Evolutionary conservation across 768 basidiomycete species (phyloP).

Genomic region (Leccinum subgranulosum): DNA sequence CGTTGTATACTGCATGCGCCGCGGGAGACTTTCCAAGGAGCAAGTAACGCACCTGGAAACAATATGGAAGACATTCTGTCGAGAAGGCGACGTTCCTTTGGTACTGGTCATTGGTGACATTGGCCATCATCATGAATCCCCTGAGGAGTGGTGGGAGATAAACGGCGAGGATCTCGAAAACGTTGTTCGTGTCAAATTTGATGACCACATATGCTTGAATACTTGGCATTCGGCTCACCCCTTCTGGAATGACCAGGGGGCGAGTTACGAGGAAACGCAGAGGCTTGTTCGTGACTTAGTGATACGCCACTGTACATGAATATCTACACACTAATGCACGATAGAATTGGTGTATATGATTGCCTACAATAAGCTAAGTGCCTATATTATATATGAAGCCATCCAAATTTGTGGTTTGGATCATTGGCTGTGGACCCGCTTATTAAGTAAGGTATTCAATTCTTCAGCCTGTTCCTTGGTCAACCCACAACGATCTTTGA

Average conservation of each 20-base stretch:
- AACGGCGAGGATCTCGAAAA: conserved; percentile 9
- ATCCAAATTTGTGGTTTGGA: too few relatives aligned
- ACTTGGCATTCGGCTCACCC: conserved; percentile 13
- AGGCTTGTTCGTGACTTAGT: conserved; percentile 11
- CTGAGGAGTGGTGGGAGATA: conserved; percentile 18
- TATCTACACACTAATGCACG: background rate
- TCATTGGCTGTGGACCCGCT: background rate
- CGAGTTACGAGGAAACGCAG: conserved; percentile 18
- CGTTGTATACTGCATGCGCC: conserved; percentile 37
- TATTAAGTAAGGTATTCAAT: conserved; percentile 1
- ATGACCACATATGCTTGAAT: conserved; percentile 17
- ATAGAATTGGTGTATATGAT: background rate
- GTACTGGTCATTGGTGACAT: conserved; percentile 15
- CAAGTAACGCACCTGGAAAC: conserved; percentile 31
- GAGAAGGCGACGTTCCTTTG: conserved; percentile 8
- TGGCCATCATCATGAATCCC: conserved; percentile 17
- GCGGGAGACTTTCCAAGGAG: conserved; percentile 32
- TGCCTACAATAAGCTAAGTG: background rate
- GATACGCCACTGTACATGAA: conserved; percentile 6
- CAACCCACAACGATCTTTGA: conserved; percentile 15
- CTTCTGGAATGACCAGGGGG: conserved; percentile 17
- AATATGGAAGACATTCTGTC: conserved; percentile 22
- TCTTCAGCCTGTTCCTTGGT: background rate
- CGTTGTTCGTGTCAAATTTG: conserved; percentile 10
- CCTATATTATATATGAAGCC: too few relatives aligned